Percentiles rank a stretch among this genome's conserved stretches.
These are phyloP conservation scores for Vanderwaltozyma polyspora DNA, from an alignment of 805 yeast species.

Conservation along the genomic window DNA sequence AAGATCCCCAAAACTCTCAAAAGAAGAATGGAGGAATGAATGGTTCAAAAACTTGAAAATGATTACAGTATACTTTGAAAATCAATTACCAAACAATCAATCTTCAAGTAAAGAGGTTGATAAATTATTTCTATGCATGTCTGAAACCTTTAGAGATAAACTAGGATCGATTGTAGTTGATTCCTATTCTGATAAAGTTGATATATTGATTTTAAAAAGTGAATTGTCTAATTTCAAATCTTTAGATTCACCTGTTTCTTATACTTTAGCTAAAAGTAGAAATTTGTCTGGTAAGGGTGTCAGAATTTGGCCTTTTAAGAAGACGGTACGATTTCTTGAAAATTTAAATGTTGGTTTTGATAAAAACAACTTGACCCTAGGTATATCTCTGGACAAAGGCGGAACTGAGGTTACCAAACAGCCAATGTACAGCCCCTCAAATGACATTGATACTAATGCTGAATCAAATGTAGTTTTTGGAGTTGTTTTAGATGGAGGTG, in stretches of 20 bases:
- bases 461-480: neutral
- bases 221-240: constrained; percentile 1
- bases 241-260: neutral
- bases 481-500: too few species aligned
- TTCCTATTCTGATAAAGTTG: neutral
- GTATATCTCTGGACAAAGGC: neutral
- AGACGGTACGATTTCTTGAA: constrained; percentile 8
- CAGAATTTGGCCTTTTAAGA: constrained; percentile 13
- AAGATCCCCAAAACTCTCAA: neutral
- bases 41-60: constrained; percentile 7
- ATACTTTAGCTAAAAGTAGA: neutral
- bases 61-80: constrained; percentile 5
- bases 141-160: neutral
- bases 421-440: neutral
- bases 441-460: neutral
- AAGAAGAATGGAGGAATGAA: constrained; percentile 8
- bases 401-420: neutral
- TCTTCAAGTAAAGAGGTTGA: neutral
- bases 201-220: constrained; percentile 6
- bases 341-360: constrained; percentile 8
- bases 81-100: neutral
- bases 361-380: neutral
- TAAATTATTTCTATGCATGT: neutral
- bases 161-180: constrained; percentile 5
- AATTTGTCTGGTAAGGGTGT: constrained; percentile 2